Percentiles rank a stretch among this genome's conserved stretches.
phyloP scores from a whole-genome alignment of 1,139 yeast species.

The Meyerozyma sp. region DNA sequence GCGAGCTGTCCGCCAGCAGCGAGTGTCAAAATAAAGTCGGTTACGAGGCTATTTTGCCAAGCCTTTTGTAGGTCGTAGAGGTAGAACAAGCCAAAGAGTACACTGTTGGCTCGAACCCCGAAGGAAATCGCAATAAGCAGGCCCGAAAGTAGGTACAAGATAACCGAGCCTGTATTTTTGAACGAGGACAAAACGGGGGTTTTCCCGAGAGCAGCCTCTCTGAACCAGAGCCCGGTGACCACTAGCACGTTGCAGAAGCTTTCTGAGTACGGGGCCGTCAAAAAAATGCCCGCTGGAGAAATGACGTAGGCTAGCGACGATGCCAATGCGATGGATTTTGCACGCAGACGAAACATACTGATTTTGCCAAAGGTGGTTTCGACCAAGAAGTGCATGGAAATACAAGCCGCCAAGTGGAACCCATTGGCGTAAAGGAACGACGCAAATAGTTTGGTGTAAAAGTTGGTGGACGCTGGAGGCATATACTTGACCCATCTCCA shows the following conservation, averaged over 20 bases:
- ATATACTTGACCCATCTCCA: constrained; percentile 40
- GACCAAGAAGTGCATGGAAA: constrained; percentile 51
- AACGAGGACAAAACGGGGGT: constrained; percentile 12
- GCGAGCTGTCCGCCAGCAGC: constrained; percentile 55
- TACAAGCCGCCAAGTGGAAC: constrained; percentile 45
- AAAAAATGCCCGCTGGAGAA: constrained; percentile 79
- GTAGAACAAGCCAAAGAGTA: constrained; percentile 66
- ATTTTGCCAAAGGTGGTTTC: constrained; percentile 17
- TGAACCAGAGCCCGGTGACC: constrained; percentile 51
- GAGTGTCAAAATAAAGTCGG: constrained; percentile 24
- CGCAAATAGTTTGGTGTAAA: constrained; percentile 39
- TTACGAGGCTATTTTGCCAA: constrained; percentile 1
- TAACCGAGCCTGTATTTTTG: constrained; percentile 7
- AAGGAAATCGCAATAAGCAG: constrained; percentile 52
- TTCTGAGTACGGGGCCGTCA: constrained; percentile 75
- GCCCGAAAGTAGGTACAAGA: constrained; percentile 49
- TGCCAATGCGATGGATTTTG: constrained; percentile 21
- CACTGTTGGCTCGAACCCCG: constrained; percentile 68
- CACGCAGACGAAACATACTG: neutral
- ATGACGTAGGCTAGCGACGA: constrained; percentile 48
- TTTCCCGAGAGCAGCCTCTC: constrained; percentile 34
- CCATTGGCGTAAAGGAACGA: constrained; percentile 47
- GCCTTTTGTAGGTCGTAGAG: constrained; percentile 46
- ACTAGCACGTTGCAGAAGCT: constrained; percentile 63
- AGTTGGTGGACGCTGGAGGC: constrained; percentile 17